These are phyloP conservation scores for Leptographium radiaticola DNA, from an alignment of 2,329 filamentous ascomycete species.

Conservation along the genomic window DNA sequence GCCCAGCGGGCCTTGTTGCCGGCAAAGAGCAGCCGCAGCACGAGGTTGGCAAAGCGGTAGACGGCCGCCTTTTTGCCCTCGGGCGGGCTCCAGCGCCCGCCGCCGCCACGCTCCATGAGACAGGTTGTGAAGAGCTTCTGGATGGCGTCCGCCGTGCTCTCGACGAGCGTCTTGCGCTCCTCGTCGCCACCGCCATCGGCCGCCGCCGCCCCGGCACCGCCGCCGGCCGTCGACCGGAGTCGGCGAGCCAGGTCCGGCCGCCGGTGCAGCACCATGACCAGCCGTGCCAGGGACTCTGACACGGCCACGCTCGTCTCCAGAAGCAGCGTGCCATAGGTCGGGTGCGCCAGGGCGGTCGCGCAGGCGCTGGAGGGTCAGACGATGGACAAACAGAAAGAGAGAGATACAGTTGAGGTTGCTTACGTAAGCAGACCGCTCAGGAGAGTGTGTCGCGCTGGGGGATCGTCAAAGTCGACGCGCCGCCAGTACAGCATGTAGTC, in stretches of 20 bases:
- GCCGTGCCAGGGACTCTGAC: conserved; percentile 63
- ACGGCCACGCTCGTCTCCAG: conserved; percentile 74
- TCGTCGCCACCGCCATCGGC: conserved; percentile 45
- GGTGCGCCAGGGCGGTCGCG: conserved; percentile 68
- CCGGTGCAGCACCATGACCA: conserved; percentile 75
- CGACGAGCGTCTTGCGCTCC: conserved; percentile 66
- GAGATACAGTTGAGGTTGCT: not conserved
- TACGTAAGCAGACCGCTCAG: conserved; percentile 45
- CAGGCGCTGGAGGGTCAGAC: conserved; percentile 46
- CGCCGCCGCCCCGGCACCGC: conserved; percentile 23
- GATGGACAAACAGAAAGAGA: not conserved
- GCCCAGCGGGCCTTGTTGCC: conserved; percentile 71
- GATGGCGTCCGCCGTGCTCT: conserved; percentile 77
- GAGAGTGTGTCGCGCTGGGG: conserved; percentile 61
- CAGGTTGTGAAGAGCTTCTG: conserved; percentile 87
- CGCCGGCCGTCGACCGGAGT: conserved; percentile 24
- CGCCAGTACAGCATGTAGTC: conserved; percentile 72
- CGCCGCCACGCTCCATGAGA: conserved; percentile 63
- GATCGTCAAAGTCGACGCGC: conserved; percentile 63
- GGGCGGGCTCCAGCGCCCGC: conserved; percentile 51
- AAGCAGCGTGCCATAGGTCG: conserved; percentile 66
- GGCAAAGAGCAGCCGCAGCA: conserved; percentile 76
- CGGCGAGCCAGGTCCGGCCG: conserved; percentile 63
- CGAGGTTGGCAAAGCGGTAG: conserved; percentile 85
- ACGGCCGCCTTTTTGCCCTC: conserved; percentile 80